Base-by-base conservation (phyloP, 306 rosid genomes). In the Casuarina glauca region DNA sequence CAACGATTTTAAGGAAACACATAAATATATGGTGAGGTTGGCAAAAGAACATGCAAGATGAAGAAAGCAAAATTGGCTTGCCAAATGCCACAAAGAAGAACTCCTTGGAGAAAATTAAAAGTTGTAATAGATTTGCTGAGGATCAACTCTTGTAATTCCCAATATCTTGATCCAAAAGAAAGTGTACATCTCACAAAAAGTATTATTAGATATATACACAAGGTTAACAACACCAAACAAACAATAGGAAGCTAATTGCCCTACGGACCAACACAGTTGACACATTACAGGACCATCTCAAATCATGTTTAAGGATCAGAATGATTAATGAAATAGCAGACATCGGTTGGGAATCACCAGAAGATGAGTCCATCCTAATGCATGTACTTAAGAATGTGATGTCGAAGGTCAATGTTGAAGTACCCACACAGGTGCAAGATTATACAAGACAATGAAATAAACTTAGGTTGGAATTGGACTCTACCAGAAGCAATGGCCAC, bases 401-500 rank as follows among this genome's bases (percentile, higher is more conserved):
- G 50, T 74, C 55, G 17, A 70, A 69, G 68, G 74, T 74, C 69
- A 68, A 79, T 51, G 62, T 63, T 69, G 45, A 80, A 71, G 78
- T 15, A 82, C 64, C 70, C 45, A 49, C 64, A 68, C 32, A 17
- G 63, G 38, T 69, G 76, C 32, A 20, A 64, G 53, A 49, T 67
- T 36, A 62, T 63, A 50, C 72, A 78, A 69, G 51, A 52, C 20
- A 82, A 69, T 41, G 38, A 58, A 51, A 77, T 66, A 2, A 35
- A 44, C 55, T 67, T 15, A 63, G 67, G 61, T 36, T 73, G 1
- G 4, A 41, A 77, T 60, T 52, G 60, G 52, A 76, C 55, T 74
- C 41, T 90, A 96, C 99, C 99, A 9, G 97, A 96, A 77, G 99
- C 99, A 75, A 96, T 96, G 77, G 96, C 96, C 79, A 91, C 87